Percentiles rank a stretch among this genome's conserved stretches.
phyloP scores from a whole-genome alignment of 192 early-diverging fungal species.

The Dimargaris verticillata region DNA sequence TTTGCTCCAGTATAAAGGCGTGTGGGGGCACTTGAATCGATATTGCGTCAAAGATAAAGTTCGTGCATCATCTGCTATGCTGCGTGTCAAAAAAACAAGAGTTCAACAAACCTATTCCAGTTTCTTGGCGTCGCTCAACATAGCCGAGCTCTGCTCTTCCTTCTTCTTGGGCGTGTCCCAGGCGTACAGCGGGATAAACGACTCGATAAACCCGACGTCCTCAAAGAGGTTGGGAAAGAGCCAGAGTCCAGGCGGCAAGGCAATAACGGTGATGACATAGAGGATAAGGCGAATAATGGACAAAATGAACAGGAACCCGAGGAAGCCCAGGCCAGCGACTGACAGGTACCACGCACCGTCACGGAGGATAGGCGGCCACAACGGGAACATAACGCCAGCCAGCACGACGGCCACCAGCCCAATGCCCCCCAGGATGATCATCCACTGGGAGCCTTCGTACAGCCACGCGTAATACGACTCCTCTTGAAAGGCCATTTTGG shows the following conservation, averaged over 20 bases:
- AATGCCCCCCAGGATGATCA: conserved; percentile 57
- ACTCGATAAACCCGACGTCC: conserved; percentile 85
- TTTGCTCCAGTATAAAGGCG: too few species aligned
- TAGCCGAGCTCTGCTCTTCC: not conserved
- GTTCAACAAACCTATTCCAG: not conserved
- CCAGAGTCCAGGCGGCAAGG: conserved; percentile 75
- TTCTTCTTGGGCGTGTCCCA: conserved; percentile 51
- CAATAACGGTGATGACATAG: conserved; percentile 54
- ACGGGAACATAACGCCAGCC: conserved; percentile 91
- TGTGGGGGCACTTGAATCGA: too few species aligned
- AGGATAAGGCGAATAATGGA: conserved; percentile 76
- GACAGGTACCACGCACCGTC: conserved; percentile 82
- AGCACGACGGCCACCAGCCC: conserved; percentile 64
- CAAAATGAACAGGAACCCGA: conserved; percentile 80
- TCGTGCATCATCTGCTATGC: too few species aligned
- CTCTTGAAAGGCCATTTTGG: conserved; percentile 49
- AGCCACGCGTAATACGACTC: conserved; percentile 86
- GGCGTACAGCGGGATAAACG: conserved; percentile 80
- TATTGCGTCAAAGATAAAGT: too few species aligned
- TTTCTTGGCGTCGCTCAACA: conserved; percentile 1
- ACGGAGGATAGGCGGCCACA: conserved; percentile 76
- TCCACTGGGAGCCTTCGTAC: conserved; percentile 78
- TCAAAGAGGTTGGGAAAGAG: conserved; percentile 95
- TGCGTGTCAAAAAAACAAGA: too few species aligned
- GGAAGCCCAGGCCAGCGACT: conserved; percentile 56